Evolutionary conservation across 805 yeast genomes (phyloP), one percentile per base, ranked within the genome.

Genomic region (Zygoascus tannicola): DNA sequence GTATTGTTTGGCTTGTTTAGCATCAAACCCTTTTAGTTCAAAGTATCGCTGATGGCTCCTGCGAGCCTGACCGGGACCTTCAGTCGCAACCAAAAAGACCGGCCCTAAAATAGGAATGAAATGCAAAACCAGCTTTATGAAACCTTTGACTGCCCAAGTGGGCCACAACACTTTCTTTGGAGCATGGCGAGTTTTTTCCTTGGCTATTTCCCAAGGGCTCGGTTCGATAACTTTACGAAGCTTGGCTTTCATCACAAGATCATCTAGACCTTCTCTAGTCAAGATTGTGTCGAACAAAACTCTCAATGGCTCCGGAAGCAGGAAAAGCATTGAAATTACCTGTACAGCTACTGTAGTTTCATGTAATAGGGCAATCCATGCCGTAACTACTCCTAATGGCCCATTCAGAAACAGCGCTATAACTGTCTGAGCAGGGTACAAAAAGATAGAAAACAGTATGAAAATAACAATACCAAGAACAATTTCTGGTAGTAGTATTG

Each of bases 41-140:
- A 74, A 79, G 56, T 79, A 81, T 35, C 85, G 64, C 14, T 63
- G 53, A 43, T 78, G 84, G 30, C 74, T 68, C 36, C 64, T 62
- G 44, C 67, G 63, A 0, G 80, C 85, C 30, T 71, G 71, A 18
- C 71, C 59, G 0, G 82, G 75, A 0, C 84, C 78, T 43, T 70
- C 73, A 4, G 76, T 44, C 2, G 74, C 43, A 12, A 77, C 60
- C 8, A 75, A 69, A 5, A 76, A 21, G 4, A 71, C n/a, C 0
- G 84, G 82, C 0, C 87, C 87, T 4, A 75, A 16, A 4, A 78
- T 32, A 0, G 87, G 87, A 12, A 81, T 65, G 42, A 69, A 58
- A 23, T 72, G 69, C 10, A 79, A 54, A 0, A 65, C 14, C 15
- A 74, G 51, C 18, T 67, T 58, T 0, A 66, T 14, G 0, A 68